Percentiles rank a stretch among this genome's conserved stretches.
Conservation (phyloP, 2,329 filamentous ascomycete species). For the Boeremia exigua region DNA sequence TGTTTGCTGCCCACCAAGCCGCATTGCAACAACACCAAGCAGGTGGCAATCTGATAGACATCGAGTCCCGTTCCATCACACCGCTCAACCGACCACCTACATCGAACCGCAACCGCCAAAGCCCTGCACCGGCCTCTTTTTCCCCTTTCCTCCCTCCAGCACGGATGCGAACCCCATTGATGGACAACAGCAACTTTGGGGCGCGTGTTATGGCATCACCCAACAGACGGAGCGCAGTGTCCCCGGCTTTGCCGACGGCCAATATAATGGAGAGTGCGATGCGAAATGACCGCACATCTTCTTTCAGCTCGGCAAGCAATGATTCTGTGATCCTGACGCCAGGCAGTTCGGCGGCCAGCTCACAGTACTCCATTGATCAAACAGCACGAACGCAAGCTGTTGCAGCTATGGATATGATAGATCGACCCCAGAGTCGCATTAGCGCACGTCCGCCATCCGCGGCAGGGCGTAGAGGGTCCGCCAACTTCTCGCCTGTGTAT, state of each 20-base stretch:
- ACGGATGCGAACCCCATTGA: slow-evolving; percentile 44
- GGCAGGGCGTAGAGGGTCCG: slow-evolving; percentile 42
- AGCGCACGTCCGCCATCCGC: slow-evolving; percentile 45
- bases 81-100: slow-evolving; percentile 49
- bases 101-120: slow-evolving; percentile 47
- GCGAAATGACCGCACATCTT: slow-evolving; percentile 35
- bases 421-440: slow-evolving; percentile 47
- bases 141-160: slow-evolving; percentile 45
- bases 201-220: slow-evolving; percentile 40
- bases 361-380: slow-evolving; percentile 34
- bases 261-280: slow-evolving; percentile 20
- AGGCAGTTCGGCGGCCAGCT: slow-evolving; percentile 36
- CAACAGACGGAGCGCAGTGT: slow-evolving; percentile 33
- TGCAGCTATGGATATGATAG: slow-evolving; percentile 43
- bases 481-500: slow-evolving; percentile 41
- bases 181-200: slow-evolving; percentile 36
- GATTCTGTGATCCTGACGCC: slow-evolving; percentile 38
- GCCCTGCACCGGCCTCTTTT: slow-evolving; percentile 42
- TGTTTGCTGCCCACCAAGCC: slow-evolving; percentile 50
- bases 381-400: slow-evolving; percentile 37
- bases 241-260: slow-evolving; percentile 27
- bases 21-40: slow-evolving; percentile 45
- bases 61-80: slow-evolving; percentile 47
- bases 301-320: slow-evolving; percentile 37
- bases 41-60: slow-evolving; percentile 41